Base-by-base conservation (phyloP, 1,284 basidiomycete species). In the Ustilago vetiveriae region DNA sequence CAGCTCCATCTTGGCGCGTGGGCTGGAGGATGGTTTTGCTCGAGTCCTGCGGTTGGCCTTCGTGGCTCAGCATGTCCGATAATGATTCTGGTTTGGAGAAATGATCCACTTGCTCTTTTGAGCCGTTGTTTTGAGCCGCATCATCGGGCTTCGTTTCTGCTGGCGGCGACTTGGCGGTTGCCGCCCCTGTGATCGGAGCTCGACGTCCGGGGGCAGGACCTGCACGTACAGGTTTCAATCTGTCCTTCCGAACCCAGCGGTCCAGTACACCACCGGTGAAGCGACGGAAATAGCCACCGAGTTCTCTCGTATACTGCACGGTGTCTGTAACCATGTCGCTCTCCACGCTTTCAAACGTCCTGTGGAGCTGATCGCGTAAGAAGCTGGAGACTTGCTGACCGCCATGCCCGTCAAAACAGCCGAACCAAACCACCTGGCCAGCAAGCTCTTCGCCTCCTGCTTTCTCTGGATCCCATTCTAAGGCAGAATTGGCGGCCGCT, bases 391-490 rank as follows among this genome's bases (percentile, higher is more conserved):
- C 68, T 23, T 50, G 50, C 46, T 66, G 66, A 6, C 79, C 78
- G 21, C 79, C 79, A 29, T 81, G 79, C 11, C 78, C 80, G 49
- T 81, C 80, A 30, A 75, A 81, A 40, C 72, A 74, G n/a, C 62
- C 78, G 24, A 79, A 78, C 80, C 80, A 81, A 21, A 71, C 72
- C n/a, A 81, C 67, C 46, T 81, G 80, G 0, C 68, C 72, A 4
- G 72, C 79, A 7, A 80, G 30, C 33, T 74, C 77, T n/a, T 74
- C 64, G 6, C 66, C 75, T 13, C 69, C 72, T 22, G 71, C 67
- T 35, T 76, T 65, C 9, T 60, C 66, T 16, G 72, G 70, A 26
- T 71, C 56, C 77, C 70, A 74, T 26, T 67, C 66, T n/a, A 53
- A 54, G 41, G 67, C 67, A 29, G 57, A 56, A 8, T 65, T 59